Evolutionary conservation across 768 basidiomycete species (phyloP), one percentile per base, ranked within the genome.

Genomic region (Mycena maculata): DNA sequence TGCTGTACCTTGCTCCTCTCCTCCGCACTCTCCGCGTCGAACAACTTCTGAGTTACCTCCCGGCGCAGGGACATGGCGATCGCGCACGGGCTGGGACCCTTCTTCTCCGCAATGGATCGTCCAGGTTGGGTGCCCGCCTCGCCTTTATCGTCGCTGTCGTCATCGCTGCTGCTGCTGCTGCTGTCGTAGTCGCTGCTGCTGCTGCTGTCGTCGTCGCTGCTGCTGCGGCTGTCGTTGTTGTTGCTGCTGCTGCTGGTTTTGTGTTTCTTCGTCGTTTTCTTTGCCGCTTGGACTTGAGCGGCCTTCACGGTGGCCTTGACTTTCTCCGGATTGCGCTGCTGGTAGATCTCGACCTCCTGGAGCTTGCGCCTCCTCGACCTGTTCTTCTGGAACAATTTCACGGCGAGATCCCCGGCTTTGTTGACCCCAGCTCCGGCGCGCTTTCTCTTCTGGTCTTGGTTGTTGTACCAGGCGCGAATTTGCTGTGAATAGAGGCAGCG

Each of bases 391-490:
- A 63, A 63, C 1, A 63, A 27, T 11, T 5, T 5, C 2, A 22
- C 47, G 0, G 62, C 53, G 1, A 63, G 22, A 23, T 2, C 25
- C 9, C 60, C 61, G 2, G 50, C 22, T 11, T 44, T 36, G 11
- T 2, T 3, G 2, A 27, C 42, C 20, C 4, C 23, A 22, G n/a
- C 41, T 12, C 16, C 10, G 7, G 5, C 9, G 12, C 44, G 42
- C 31, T 55, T 44, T 16, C 33, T 3, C 25, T 63, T 56, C 27
- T 41, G 39, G 20, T 13, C 25, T 11, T 36, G 13, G 25, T 63
- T 63, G 47, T 56, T 55, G 62, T 56, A 63, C 62, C 62, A 63
- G 6, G 23, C 15, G 23, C n/a, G 25, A 3, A 63, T 6, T 55
- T 63, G 50, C 61, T 55, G 20, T 28, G 28, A 4, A 10, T 45